Evolutionary conservation across 2,329 filamentous ascomycete species (phyloP).

Genomic region (Aspergillus nomiae): DNA sequence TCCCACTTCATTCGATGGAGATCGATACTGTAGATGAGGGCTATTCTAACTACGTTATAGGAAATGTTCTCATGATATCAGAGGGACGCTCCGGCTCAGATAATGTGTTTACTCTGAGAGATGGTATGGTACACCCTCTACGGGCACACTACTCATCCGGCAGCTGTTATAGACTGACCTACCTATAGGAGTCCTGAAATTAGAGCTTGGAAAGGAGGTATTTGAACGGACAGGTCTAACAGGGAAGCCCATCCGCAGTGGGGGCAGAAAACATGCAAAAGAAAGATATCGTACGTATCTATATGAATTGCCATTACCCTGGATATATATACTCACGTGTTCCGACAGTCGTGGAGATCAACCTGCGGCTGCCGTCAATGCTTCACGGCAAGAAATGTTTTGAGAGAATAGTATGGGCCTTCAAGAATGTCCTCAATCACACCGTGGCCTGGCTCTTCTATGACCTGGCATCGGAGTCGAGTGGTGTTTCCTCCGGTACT

Average conservation of each 20-base stretch:
- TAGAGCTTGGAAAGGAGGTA: constrained; percentile 77
- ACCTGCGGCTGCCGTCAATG: constrained; percentile 76
- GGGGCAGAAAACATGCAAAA: constrained; percentile 65
- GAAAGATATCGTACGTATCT: constrained; percentile 69
- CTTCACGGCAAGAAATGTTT: constrained; percentile 81
- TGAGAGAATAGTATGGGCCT: constrained; percentile 74
- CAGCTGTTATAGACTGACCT: constrained; percentile 9
- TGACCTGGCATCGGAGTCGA: constrained; percentile 50
- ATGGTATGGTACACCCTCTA: constrained; percentile 55
- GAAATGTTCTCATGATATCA: constrained; percentile 81
- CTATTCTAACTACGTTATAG: constrained; percentile 45
- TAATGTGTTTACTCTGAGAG: constrained; percentile 69
- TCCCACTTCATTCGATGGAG: not conserved
- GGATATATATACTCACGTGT: constrained; percentile 16
- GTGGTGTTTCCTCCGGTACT: constrained; percentile 46
- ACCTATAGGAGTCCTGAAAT: constrained; percentile 63
- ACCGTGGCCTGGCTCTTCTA: constrained; percentile 77
- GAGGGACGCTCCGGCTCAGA: constrained; percentile 71
- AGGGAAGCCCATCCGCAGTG: constrained; percentile 65
- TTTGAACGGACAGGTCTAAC: constrained; percentile 82
- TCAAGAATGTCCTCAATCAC: constrained; percentile 71
- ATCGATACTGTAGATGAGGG: not conserved
- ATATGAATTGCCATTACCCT: not conserved
- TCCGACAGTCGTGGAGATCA: constrained; percentile 68
- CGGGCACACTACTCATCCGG: not conserved